These are phyloP conservation scores for Teunomyces barrocoloradensis DNA, from an alignment of 805 yeast genomes.

Conservation along the genomic window DNA sequence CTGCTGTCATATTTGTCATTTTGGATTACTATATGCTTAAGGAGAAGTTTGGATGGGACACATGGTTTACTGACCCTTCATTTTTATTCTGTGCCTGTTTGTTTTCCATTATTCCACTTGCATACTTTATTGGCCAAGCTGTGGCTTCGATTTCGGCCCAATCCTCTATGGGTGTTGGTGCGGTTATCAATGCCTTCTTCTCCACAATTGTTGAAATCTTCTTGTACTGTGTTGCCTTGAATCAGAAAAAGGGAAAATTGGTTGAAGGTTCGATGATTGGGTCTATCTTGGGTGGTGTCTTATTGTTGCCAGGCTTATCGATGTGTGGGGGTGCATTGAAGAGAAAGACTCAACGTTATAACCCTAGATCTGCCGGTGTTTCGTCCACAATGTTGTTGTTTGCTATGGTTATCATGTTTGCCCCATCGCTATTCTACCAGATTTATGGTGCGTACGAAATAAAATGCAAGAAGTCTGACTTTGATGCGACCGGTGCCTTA, in stretches of 20 bases:
- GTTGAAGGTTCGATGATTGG: slow-evolving; percentile 98
- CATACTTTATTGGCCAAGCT: slow-evolving; percentile 97
- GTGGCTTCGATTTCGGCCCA: slow-evolving; percentile 99
- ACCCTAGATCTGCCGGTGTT: slow-evolving; percentile 95
- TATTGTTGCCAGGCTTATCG: slow-evolving; percentile 87
- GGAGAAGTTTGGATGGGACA: slow-evolving; percentile 35
- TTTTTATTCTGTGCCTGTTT: slow-evolving; percentile 73
- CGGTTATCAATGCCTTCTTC: slow-evolving; percentile 95
- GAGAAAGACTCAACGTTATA: slow-evolving; percentile 90
- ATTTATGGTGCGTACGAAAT: slow-evolving; percentile 86
- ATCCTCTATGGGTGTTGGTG: slow-evolving; percentile 98
- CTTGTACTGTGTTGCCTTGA: slow-evolving; percentile 85
- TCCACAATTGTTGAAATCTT: slow-evolving; percentile 94
- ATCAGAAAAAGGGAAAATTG: slow-evolving; percentile 78
- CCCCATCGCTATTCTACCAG: slow-evolving; percentile 87
- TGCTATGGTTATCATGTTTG: slow-evolving; percentile 86
- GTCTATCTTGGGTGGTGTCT: slow-evolving; percentile 86
- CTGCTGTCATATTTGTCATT: slow-evolving; percentile 78
- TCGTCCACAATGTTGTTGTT: slow-evolving; percentile 92
- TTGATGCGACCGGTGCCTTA: slow-evolving; percentile 8
- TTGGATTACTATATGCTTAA: slow-evolving; percentile 68
- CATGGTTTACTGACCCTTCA: slow-evolving; percentile 57
- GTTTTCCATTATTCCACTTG: slow-evolving; percentile 85
- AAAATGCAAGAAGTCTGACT: slow-evolving; percentile 58
- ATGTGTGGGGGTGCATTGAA: slow-evolving; percentile 97